phyloP scores from a whole-genome alignment of 169 alveolate genomes.

The Babesia ovis region DNA sequence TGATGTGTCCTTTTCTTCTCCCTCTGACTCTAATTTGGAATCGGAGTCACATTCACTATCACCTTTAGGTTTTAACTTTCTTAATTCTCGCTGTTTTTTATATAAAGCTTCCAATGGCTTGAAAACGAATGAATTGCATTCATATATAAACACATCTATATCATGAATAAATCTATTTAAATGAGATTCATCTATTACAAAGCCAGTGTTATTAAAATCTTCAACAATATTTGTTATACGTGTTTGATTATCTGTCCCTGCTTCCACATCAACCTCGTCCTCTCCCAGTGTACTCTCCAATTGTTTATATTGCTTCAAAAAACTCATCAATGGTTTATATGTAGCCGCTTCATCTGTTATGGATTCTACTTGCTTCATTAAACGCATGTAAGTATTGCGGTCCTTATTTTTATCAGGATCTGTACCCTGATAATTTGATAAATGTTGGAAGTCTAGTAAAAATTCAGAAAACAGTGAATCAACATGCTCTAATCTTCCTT shows the following conservation, averaged over 20 bases:
- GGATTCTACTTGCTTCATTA: not conserved
- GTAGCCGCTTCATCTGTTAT: not conserved
- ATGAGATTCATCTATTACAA: not conserved
- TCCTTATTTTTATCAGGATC: not conserved
- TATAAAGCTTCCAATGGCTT: not conserved
- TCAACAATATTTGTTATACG: not conserved
- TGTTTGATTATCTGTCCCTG: no score
- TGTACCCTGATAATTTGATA: not conserved
- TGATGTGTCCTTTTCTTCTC: no score
- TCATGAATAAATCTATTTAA: no score
- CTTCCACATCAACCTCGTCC: not conserved
- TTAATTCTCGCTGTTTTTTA: not conserved
- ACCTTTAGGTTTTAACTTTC: not conserved
- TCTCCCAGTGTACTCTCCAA: not conserved
- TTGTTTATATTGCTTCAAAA: not conserved
- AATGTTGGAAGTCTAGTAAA: not conserved
- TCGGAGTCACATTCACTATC: not conserved
- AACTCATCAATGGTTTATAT: not conserved
- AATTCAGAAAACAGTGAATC: not conserved
- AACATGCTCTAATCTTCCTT: not conserved
- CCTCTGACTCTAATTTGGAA: not conserved
- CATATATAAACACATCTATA: not conserved
- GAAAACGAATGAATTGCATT: not conserved
- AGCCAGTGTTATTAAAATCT: not conserved
- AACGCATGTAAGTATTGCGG: not conserved